Evolutionary conservation across 306 rosid species (phyloP), one percentile per base, ranked within the genome.

Genomic region (Arachis stenosperma): DNA sequence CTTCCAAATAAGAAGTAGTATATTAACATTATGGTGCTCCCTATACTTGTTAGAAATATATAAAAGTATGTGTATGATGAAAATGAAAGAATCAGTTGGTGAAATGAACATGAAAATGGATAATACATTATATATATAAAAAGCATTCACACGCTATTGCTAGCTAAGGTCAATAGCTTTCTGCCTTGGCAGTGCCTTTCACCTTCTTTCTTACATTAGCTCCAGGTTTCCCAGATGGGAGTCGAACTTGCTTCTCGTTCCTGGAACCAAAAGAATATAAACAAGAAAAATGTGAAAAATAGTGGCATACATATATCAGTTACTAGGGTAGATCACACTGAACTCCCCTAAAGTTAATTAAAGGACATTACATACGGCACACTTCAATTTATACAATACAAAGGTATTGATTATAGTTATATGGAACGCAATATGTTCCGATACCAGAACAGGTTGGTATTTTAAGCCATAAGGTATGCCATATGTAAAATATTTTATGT

Each of bases 131-230:
- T 80, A 65, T 22, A 33, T 61, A 72, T 80, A 65, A 67, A 68
- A 39, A 42, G 67, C 46, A 75, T 50, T 51, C 47, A 29, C 63
- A 63, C 33, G 71, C 73, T 54, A 42, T 33, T 33, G 37, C 37
- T 33, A 33, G 3, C 37, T 33, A 73, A 61, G 68, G 63, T 75
- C 75, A 46, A 62, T 65, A 75, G 60, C 70, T 85, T 66, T 83
- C 88, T 62, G 57, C 72, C 82, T 77, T 87, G 22, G 78, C 77
- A 64, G 64, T 79, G 30, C 86, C 88, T 66, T 84, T 85, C 64
- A 72, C 79, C 36, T 81, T 78, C 78, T 64, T 83, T 67, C 80
- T 82, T 52, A 75, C 46, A 46, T 77, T 81, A 55, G 81, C 73
- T 63, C 72, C 79, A 47, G 81, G 71, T 86, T 86, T 85, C 65